Evolutionary conservation across 108 stramenopile genomes (phyloP).

Genomic region (Pseudonitzschia pungens): DNA sequence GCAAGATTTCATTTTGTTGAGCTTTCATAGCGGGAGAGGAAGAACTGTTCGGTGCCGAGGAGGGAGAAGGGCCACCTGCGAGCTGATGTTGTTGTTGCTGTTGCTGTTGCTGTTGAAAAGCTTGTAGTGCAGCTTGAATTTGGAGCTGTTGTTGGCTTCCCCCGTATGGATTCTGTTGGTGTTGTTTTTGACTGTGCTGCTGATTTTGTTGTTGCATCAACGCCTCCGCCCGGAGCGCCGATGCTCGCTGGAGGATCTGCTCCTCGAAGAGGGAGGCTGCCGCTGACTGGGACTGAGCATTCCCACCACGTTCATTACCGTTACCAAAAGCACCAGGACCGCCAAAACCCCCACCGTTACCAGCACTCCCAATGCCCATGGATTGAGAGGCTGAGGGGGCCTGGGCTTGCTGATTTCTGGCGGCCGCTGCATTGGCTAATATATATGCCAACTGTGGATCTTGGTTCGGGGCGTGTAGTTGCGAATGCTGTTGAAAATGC

Average conservation of each 20-base stretch:
- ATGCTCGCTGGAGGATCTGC: conserved; percentile 41
- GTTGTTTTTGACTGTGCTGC: conserved; percentile 22
- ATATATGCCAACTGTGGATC: neutral
- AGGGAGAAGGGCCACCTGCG: neutral
- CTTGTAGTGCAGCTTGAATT: conserved; percentile 27
- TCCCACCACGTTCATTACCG: neutral
- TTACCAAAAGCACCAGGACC: conserved; percentile 8
- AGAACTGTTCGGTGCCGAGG: neutral
- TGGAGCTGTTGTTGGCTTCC: conserved; percentile 23
- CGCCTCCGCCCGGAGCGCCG: conserved; percentile 38
- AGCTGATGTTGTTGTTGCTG: conserved; percentile 13
- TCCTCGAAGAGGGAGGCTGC: conserved; percentile 26
- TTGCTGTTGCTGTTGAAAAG: conserved; percentile 40
- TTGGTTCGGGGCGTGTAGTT: neutral
- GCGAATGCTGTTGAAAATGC: conserved; percentile 4
- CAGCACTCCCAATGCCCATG: conserved; percentile 3
- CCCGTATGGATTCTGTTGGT: conserved; percentile 3
- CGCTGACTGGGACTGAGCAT: neutral
- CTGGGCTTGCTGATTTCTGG: conserved; percentile 1
- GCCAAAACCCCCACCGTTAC: conserved; percentile 10
- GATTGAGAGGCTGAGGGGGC: neutral
- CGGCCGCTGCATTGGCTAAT: conserved; percentile 19
- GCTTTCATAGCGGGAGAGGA: neutral
- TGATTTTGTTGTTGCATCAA: conserved; percentile 40
- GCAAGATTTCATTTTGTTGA: neutral